Percentiles rank a stretch among this genome's conserved stretches.
Evolutionary conservation across 2,329 filamentous ascomycete genomes (phyloP).

Genomic region (Clarireedia paspali): DNA sequence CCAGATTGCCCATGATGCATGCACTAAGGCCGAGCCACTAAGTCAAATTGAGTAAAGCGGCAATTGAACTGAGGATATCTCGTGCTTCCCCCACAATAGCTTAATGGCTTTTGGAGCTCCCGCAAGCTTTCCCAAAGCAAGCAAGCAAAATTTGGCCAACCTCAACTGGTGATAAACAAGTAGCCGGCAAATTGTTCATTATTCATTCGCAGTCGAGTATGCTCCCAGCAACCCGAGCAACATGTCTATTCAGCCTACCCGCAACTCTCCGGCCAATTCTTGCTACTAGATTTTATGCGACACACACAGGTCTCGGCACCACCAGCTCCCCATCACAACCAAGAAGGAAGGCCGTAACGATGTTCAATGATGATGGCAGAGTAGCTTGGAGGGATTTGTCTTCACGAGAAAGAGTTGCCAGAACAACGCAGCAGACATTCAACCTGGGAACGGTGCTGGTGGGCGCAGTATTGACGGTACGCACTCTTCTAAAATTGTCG

Average conservation of each 20-base stretch:
- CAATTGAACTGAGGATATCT: background rate
- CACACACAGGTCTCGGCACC: conserved; percentile 39
- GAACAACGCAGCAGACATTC: conserved; percentile 84
- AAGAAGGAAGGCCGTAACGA: conserved; percentile 64
- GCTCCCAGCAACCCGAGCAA: conserved; percentile 11
- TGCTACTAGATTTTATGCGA: conserved; percentile 48
- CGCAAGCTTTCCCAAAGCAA: too few species aligned
- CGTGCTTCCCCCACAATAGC: conserved; percentile 3
- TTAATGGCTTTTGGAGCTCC: background rate
- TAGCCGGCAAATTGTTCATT: too few species aligned
- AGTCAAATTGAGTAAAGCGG: conserved; percentile 1
- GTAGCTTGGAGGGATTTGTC: conserved; percentile 77
- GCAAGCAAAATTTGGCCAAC: too few species aligned
- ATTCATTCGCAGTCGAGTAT: background rate
- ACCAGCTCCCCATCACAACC: conserved; percentile 30
- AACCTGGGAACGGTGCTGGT: conserved; percentile 73
- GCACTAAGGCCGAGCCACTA: background rate
- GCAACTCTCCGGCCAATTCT: conserved; percentile 33
- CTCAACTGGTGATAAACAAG: too few species aligned
- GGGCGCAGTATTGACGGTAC: conserved; percentile 69
- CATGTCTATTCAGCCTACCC: conserved; percentile 31
- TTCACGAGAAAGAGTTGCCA: conserved; percentile 66
- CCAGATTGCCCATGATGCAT: conserved; percentile 24
- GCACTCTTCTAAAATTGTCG: conserved; percentile 17
- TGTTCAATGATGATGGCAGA: conserved; percentile 77